Evolutionary conservation across 2,329 filamentous ascomycete genomes (phyloP).

Genomic region (Trichoderma simmonsii): DNA sequence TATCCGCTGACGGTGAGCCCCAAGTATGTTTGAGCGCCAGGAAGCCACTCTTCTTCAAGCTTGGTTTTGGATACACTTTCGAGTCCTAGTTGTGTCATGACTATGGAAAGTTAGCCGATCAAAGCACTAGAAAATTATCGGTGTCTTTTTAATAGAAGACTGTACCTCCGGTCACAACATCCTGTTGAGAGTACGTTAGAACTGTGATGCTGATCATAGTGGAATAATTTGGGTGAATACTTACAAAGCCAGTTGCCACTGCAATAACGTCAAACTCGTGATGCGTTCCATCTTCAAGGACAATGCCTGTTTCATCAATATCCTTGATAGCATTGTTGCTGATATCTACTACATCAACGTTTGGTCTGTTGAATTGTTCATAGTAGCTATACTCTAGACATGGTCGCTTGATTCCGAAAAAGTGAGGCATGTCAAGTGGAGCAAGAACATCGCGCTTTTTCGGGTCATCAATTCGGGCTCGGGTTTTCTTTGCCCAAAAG

Average conservation of each 20-base stretch:
- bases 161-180: conserved; percentile 8
- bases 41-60: conserved; percentile 42
- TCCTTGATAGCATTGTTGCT: conserved; percentile 38
- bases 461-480: conserved; percentile 49
- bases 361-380: conserved; percentile 45
- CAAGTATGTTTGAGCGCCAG: conserved; percentile 43
- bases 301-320: conserved; percentile 42
- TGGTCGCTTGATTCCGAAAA: conserved; percentile 52
- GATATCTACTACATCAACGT: conserved; percentile 43
- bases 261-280: conserved; percentile 44
- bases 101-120: conserved; percentile 20
- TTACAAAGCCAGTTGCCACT: conserved; percentile 46
- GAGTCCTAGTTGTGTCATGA: conserved; percentile 45
- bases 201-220: too few species aligned
- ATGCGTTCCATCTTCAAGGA: conserved; percentile 39
- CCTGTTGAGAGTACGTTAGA: background rate
- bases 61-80: conserved; percentile 37
- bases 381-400: conserved; percentile 44
- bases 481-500: conserved; percentile 53
- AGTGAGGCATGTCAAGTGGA: conserved; percentile 49
- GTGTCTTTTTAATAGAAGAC: too few species aligned
- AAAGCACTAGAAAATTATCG: background rate
- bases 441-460: conserved; percentile 49
- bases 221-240: conserved; percentile 16
- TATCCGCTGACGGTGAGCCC: conserved; percentile 43